Evolutionary conservation across 192 early-diverging fungal genomes (phyloP), one percentile per base, ranked within the genome.

Genomic region (Entrophospora sp.): DNA sequence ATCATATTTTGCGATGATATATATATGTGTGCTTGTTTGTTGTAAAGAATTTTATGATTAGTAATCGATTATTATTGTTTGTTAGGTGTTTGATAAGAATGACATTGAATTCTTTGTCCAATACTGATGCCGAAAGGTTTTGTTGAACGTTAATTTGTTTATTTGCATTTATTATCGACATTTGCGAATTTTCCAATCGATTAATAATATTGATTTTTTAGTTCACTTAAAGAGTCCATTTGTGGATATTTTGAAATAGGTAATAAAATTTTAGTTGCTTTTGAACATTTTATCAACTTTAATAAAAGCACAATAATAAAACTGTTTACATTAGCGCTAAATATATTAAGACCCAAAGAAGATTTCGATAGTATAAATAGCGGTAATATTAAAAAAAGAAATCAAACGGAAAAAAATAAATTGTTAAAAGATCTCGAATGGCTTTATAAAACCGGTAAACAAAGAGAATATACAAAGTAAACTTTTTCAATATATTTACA

Each of bases 351-450:
- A n/a, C n/a, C n/a, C n/a, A n/a, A n/a, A n/a, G n/a, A n/a, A n/a
- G n/a, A n/a, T n/a, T n/a, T n/a, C n/a, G n/a, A n/a, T n/a, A n/a
- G n/a, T n/a, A n/a, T n/a, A n/a, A n/a, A n/a, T n/a, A n/a, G n/a
- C n/a, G n/a, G n/a, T n/a, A n/a, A n/a, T n/a, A n/a, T n/a, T n/a
- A n/a, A n/a, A n/a, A n/a, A n/a, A 49, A 49, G 14, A n/a, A 32
- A 2, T 5, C 30, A 55, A 32, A 2, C 28, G n/a, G n/a, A n/a
- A 13, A 65, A 65, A 16, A 49, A 52, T 38, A 24, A 12, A 22
- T 18, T 8, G 7, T 55, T 69, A 14, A 69, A 69, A 12, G 68
- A 69, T n/a, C 30, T 69, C 9, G 68, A 69, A 49, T 69, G 68
- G 68, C 63, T 49, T 40, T 61, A 43, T 24, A 61, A 69, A 43